Conservation (phyloP, 23 red algal genomes). For the Rhodosorus marinus region DNA sequence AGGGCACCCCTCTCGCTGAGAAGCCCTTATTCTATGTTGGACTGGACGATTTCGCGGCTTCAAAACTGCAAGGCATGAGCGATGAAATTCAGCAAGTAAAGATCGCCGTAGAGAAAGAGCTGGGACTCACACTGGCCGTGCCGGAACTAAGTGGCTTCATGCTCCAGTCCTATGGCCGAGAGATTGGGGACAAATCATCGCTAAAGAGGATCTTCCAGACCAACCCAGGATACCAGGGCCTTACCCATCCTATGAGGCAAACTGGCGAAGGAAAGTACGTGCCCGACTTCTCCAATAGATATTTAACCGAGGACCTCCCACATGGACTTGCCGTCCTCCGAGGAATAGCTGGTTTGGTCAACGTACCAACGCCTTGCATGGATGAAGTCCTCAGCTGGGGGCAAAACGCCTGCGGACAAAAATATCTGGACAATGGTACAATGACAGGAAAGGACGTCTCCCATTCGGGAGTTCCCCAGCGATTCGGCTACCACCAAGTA, state of each 20-base stretch:
- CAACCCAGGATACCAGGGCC: constrained; percentile 11
- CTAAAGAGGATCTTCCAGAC: constrained; percentile 12
- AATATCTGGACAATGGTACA: neutral
- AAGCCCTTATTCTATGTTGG: constrained; percentile 31
- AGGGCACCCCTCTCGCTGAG: neutral
- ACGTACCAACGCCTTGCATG: constrained; percentile 1
- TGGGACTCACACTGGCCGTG: neutral
- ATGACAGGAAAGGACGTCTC: neutral
- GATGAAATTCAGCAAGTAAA: constrained; percentile 15
- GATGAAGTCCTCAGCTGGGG: constrained; percentile 27
- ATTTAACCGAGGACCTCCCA: constrained; percentile 37
- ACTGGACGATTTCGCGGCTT: constrained; percentile 12
- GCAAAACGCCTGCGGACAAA: constrained; percentile 2
- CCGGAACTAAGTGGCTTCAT: neutral
- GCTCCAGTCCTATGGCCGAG: constrained; percentile 3
- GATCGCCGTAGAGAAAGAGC: neutral
- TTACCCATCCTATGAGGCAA: constrained; percentile 16
- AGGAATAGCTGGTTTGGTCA: constrained; percentile 7
- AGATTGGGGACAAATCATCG: constrained; percentile 7
- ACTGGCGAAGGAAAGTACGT: constrained; percentile 5
- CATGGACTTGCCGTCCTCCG: constrained; percentile 12
- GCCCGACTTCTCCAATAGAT: constrained; percentile 18
- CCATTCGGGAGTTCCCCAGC: neutral
- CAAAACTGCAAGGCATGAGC: constrained; percentile 1
- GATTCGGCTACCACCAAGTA: neutral